Percentiles rank a stretch among this genome's conserved stretches.
Conservation (phyloP, 2,329 filamentous ascomycete genomes). For the Volutella citrinella region DNA sequence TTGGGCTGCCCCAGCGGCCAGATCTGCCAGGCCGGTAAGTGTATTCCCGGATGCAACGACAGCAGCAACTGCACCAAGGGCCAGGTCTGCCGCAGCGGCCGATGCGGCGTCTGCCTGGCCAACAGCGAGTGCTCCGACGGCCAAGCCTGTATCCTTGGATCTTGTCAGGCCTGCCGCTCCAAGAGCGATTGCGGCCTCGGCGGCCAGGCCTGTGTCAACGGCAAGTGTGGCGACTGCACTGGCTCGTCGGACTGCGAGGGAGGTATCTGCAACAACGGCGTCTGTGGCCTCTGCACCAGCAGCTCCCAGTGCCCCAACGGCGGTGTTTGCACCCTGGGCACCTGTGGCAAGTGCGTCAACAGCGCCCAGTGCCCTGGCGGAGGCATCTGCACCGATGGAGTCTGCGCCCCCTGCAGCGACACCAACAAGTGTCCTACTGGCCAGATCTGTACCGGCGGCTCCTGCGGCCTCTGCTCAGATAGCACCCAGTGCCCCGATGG, state of each 20-base stretch:
- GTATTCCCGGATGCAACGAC: constrained; percentile 6
- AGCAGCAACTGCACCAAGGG: constrained; percentile 3
- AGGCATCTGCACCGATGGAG: constrained; percentile 1
- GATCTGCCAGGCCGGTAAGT: constrained; percentile 9
- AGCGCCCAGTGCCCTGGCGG: constrained; percentile 6
- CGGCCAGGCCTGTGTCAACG: neutral
- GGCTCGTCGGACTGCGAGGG: constrained; percentile 3
- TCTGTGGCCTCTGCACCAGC: constrained; percentile 9
- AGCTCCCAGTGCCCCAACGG: constrained; percentile 9
- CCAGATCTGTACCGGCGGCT: constrained; percentile 5
- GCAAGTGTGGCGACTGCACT: neutral
- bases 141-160: neutral
- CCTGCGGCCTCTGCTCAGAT: constrained; percentile 3
- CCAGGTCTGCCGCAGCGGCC: constrained; percentile 4
- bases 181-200: neutral
- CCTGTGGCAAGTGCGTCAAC: constrained; percentile 4
- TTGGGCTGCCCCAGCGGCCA: constrained; percentile 5
- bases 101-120: constrained; percentile 4
- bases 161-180: neutral
- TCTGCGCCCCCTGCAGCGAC: constrained; percentile 1
- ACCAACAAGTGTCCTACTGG: constrained; percentile 1
- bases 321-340: constrained; percentile 8
- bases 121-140: constrained; percentile 5
- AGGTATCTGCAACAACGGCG: constrained; percentile 7
- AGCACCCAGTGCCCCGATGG: constrained; percentile 6